phyloP scores from a whole-genome alignment of 345 rosid species.

The Hibiscus mutabilis region DNA sequence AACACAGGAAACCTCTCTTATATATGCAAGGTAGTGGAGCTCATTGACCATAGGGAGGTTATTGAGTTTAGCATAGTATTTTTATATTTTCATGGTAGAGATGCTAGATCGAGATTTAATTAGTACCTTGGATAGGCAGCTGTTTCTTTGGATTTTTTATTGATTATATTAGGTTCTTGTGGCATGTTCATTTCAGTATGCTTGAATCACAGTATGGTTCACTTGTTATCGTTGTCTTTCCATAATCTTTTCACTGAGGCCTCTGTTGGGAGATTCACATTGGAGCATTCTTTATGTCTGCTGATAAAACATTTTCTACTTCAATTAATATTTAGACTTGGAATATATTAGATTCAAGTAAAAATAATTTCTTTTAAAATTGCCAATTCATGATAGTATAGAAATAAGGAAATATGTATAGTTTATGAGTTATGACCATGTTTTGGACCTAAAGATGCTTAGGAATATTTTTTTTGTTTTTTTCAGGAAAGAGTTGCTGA shows the following conservation, averaged over 20 bases:
- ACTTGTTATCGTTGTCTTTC: background rate
- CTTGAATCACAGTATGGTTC: background rate
- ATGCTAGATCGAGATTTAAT: background rate
- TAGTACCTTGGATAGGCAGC: background rate
- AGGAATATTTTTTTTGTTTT: slow-evolving; percentile 17
- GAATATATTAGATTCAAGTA: background rate
- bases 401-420: background rate
- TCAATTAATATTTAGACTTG: background rate
- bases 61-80: background rate
- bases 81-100: background rate
- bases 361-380: background rate
- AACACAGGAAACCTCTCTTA: background rate
- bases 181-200: background rate
- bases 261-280: background rate
- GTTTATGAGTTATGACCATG: background rate
- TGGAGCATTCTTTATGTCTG: background rate
- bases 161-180: background rate
- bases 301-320: background rate
- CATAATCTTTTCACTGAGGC: background rate
- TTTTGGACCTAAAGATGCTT: slow-evolving; percentile 4
- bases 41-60: background rate
- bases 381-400: background rate
- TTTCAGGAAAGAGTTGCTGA: slow-evolving; percentile 53
- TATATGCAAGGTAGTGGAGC: slow-evolving; percentile 1
- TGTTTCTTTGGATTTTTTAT: background rate